Evolutionary conservation across 306 rosid species (phyloP), one percentile per base, ranked within the genome.

Genomic region (Prunus armeniaca): DNA sequence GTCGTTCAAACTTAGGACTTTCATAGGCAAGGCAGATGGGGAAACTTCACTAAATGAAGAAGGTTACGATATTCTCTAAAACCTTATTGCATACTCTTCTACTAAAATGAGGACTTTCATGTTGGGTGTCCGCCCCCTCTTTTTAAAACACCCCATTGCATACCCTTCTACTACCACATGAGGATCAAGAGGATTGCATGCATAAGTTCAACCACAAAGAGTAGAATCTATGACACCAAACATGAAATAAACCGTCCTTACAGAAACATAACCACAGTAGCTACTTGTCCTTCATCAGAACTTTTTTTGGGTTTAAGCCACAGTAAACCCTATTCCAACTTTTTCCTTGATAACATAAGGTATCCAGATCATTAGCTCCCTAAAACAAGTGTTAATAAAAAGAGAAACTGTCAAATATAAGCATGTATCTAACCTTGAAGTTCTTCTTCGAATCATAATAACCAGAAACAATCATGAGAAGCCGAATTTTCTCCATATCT

Each of bases 381-480:
- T 22, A 60, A 14, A 60, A 25, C 34, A 60, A 7, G 10, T 18
- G 14, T 61, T 61, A 27, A 61, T 15, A 61, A 61, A 13, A 32
- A 56, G 32, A 68, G 41, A 69, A 70, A 71, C 12, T 18, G 57
- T 2, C 10, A 50, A 52, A 12, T 14, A 51, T 34, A 13, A 18
- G 57, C 62, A 50, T 45, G 41, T 45, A 62, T 61, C 85, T 54
- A 78, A 91, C 98, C 98, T 93, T 93, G 86, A 93, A 93, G 78
- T 82, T 88, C 78, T 84, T 91, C 58, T 85, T 82, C 3, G 79
- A 80, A 70, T 87, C 85, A 61, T 83, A 87, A 73, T 88, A 91
- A 24, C 97, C 98, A 4, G 98, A 89, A 63, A 91, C 84, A 46
- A 93, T 77, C 79, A 89, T 67, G 73, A 93, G 85, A 30, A 86